phyloP scores from a whole-genome alignment of 1,139 yeast genomes.

The Yamadazyma friedrichii region DNA sequence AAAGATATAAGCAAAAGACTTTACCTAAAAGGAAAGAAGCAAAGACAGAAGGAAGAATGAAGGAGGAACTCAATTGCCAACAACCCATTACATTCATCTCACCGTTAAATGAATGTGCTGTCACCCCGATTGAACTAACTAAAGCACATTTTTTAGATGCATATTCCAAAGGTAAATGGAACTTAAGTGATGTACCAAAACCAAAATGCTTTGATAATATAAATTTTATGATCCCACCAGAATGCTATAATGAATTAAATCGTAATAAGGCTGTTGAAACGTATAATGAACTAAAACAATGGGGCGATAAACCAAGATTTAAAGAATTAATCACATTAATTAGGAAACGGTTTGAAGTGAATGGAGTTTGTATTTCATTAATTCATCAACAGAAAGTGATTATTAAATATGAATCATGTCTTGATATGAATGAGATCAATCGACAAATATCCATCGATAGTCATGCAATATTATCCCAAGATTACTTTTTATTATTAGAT shows the following conservation, averaged over 20 bases:
- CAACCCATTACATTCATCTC: slow-evolving; percentile 17
- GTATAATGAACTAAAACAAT: slow-evolving; percentile 44
- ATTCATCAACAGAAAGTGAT: slow-evolving; percentile 48
- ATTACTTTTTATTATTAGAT: slow-evolving; percentile 53
- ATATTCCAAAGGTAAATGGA: slow-evolving; percentile 58
- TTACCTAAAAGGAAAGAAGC: background rate
- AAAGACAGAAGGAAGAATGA: slow-evolving; percentile 2
- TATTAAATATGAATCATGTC: slow-evolving; percentile 47
- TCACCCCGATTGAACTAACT: slow-evolving; percentile 41
- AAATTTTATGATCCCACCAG: slow-evolving; percentile 62
- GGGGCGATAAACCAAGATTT: slow-evolving; percentile 45
- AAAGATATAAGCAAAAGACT: background rate
- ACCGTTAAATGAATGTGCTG: slow-evolving; percentile 20
- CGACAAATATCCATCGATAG: slow-evolving; percentile 61
- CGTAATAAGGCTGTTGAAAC: slow-evolving; percentile 43
- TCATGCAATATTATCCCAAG: slow-evolving; percentile 61
- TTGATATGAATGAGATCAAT: slow-evolving; percentile 50
- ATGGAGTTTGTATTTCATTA: slow-evolving; percentile 59
- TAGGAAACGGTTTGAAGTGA: slow-evolving; percentile 36
- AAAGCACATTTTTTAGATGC: slow-evolving; percentile 61
- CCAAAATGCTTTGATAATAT: slow-evolving; percentile 51
- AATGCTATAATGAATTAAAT: slow-evolving; percentile 42
- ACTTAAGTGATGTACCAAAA: slow-evolving; percentile 53
- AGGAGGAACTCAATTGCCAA: background rate
- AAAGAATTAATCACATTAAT: slow-evolving; percentile 34